These are phyloP conservation scores for Nothomitra cinnamomea DNA, from an alignment of 2,329 filamentous ascomycete genomes.

Conservation along the genomic window DNA sequence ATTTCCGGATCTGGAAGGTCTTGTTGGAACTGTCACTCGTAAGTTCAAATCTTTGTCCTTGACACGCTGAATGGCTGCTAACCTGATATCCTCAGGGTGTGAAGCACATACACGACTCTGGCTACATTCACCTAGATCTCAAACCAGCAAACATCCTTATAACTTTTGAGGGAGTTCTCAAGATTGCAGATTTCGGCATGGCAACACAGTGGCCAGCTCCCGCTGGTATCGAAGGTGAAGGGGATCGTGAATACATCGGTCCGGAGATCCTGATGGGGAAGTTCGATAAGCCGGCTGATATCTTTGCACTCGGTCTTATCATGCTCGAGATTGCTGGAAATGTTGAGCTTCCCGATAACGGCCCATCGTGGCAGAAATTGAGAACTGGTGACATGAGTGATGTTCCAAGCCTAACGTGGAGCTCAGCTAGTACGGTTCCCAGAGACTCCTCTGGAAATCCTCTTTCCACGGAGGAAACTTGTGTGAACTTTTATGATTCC, in stretches of 20 bases:
- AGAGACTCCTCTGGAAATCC: constrained; percentile 62
- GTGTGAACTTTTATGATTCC: constrained; percentile 26
- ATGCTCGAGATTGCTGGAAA: constrained; percentile 91
- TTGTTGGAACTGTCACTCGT: constrained; percentile 71
- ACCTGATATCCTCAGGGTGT: constrained; percentile 45
- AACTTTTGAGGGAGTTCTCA: constrained; percentile 62
- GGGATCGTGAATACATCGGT: constrained; percentile 90
- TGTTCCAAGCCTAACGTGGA: constrained; percentile 74
- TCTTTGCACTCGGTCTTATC: constrained; percentile 88
- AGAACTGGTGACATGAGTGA: constrained; percentile 79
- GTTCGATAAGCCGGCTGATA: constrained; percentile 79
- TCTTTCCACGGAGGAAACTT: constrained; percentile 28
- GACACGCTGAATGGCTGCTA: constrained; percentile 8
- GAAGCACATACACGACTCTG: constrained; percentile 74
- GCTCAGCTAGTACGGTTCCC: constrained; percentile 48
- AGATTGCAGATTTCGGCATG: constrained; percentile 76
- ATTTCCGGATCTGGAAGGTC: constrained; percentile 98
- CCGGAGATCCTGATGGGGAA: constrained; percentile 78
- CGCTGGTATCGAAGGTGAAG: constrained; percentile 69
- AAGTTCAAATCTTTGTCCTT: constrained; percentile 23
- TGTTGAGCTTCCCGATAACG: constrained; percentile 84
- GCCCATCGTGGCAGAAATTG: constrained; percentile 75
- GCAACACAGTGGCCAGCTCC: constrained; percentile 64
- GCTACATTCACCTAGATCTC: constrained; percentile 71
- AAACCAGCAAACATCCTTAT: constrained; percentile 78